A percentile compares a stretch with the other conserved stretches of the same genome.
These are phyloP conservation scores for Acanthamoeba royreba DNA, from an alignment of 208 protist species.

Conservation along the genomic window DNA sequence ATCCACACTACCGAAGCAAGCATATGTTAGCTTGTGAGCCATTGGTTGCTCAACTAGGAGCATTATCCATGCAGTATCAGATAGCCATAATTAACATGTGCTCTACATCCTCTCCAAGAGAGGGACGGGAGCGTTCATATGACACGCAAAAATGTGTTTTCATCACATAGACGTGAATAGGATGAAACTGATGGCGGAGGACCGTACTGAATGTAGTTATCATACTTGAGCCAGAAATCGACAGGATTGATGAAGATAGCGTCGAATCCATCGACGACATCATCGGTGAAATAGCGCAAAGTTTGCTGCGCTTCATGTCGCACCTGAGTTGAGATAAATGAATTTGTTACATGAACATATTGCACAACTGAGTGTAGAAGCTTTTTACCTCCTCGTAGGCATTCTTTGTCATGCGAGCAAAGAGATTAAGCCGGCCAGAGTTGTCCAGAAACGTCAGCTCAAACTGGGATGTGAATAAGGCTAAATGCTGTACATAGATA, in stretches of 20 bases:
- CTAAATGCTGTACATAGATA: neutral
- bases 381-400: conserved; percentile 19
- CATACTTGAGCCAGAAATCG: conserved; percentile 5
- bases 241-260: conserved; percentile 6
- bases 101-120: neutral
- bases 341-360: neutral
- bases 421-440: conserved; percentile 14
- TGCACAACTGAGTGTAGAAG: neutral
- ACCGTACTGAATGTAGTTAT: conserved; percentile 28
- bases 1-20: neutral
- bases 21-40: too few relatives aligned
- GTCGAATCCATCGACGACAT: conserved; percentile 12
- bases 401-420: neutral
- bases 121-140: neutral
- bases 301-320: neutral
- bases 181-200: neutral
- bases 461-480: neutral
- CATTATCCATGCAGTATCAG: too few relatives aligned
- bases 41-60: too few relatives aligned
- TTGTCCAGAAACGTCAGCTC: conserved; percentile 35
- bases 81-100: conserved; percentile 10
- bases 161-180: neutral
- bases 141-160: conserved; percentile 10
- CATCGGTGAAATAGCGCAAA: neutral
- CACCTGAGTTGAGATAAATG: neutral